phyloP scores from a whole-genome alignment of 179 eudicot genomes.

The Monotropa hypopitys region DNA sequence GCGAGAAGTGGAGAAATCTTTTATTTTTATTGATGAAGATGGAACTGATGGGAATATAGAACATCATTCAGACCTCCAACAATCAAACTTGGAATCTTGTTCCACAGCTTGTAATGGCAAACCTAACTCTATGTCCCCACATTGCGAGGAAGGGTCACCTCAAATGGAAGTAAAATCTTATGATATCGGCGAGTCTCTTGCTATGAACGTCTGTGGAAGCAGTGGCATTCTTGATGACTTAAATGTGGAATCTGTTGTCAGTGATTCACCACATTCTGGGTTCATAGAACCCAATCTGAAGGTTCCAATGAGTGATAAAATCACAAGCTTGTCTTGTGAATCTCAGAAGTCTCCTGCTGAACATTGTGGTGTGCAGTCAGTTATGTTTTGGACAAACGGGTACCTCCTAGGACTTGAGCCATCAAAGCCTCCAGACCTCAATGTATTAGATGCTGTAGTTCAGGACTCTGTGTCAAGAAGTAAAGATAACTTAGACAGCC shows the following conservation, averaged over 20 bases:
- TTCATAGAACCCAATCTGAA: slow-evolving; percentile 8
- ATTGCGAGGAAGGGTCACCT: slow-evolving; percentile 14
- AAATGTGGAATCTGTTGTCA: slow-evolving; percentile 16
- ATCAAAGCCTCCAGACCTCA: slow-evolving; percentile 71
- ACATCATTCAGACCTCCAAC: slow-evolving; percentile 11
- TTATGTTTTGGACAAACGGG: slow-evolving; percentile 75
- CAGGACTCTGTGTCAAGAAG: slow-evolving; percentile 12
- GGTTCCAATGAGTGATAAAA: slow-evolving; percentile 8
- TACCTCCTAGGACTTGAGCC: slow-evolving; percentile 70
- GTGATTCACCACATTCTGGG: slow-evolving; percentile 15
- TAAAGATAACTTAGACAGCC: slow-evolving; percentile 14
- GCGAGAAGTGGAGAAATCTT: slow-evolving; percentile 18
- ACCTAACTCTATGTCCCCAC: slow-evolving; percentile 8
- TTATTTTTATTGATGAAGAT: slow-evolving; percentile 12
- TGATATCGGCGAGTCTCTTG: slow-evolving; percentile 6
- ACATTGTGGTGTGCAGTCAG: slow-evolving; percentile 29
- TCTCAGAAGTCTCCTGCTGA: slow-evolving; percentile 16
- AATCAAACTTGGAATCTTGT: slow-evolving; percentile 20
- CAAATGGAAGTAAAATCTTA: slow-evolving; percentile 16
- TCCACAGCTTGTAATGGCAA: slow-evolving; percentile 14
- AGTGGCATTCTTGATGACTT: slow-evolving; percentile 13
- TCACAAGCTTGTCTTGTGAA: slow-evolving; percentile 7
- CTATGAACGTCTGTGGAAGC: slow-evolving; percentile 11
- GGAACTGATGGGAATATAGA: slow-evolving; percentile 4
- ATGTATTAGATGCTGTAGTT: slow-evolving; percentile 18